Base-by-base conservation (phyloP, 2,329 filamentous ascomycete species). In the Eutypella sp. region DNA sequence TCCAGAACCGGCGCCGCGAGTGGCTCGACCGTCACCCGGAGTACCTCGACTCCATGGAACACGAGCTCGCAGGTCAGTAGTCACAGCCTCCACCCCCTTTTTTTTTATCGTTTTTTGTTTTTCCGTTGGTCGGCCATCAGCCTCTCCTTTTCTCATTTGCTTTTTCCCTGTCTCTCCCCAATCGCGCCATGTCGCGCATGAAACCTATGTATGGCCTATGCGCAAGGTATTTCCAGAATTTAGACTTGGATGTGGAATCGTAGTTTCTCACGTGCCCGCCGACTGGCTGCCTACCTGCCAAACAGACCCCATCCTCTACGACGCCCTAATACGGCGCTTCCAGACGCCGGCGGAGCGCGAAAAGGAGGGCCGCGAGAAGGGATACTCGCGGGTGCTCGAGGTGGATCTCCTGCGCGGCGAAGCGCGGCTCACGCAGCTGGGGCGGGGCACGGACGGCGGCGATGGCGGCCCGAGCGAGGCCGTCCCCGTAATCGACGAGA, bases 301-400 rank as follows among this genome's bases (percentile, higher is more conserved):
- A 5, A 33, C 47, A 77, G 87, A 93, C 66, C 89, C 89, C 1
- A 70, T 92, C 8, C 77, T 95, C 25, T 95, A 95, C 71, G 87
- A 95, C 64, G 78, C 81, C 44, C 75, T 95, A 20, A 79, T 96
- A 49, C 82, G 88, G 43, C 81, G 81, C 42, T 91, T 90, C 63
- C 87, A 91, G 53, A 84, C 83, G 1, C 69, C 83, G 3, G 72
- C 75, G 4, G 89, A 95, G 67, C 81, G 88, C 44, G 82, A 89
- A 61, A 76, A 76, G 6, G 87, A 92, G 56, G 85, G 84, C 8
- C 80, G 80, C 37, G 69, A 72, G 8, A 89, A 89, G 61, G 89
- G 89, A 10, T 93, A 89, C 63, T 86, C 85, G 1, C 85, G 87
- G 20, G 77, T 86, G 11, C 76, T 95, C 5, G 86, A 95, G 61